phyloP scores from a whole-genome alignment of 352 stramenopile genomes.

The Phytopythium chamaehyphon region DNA sequence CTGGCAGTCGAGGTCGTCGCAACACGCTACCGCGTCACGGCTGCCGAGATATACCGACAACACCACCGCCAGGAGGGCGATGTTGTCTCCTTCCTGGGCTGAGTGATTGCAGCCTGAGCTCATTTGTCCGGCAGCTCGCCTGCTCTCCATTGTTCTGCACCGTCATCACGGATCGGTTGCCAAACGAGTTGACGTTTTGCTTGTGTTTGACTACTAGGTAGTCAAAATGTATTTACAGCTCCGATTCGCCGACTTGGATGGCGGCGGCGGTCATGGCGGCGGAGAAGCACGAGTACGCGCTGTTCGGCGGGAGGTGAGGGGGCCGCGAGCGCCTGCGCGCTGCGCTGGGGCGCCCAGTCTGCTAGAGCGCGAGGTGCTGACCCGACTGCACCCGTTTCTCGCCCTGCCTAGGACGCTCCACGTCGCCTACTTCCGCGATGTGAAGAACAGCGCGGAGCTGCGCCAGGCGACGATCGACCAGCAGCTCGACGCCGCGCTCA shows the following conservation, averaged over 20 bases:
- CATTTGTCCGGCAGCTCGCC: neutral
- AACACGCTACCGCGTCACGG: no score
- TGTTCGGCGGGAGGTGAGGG: constrained; percentile 57
- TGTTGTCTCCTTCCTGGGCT: no score
- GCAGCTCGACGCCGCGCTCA: constrained; percentile 63
- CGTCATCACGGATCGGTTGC: constrained; percentile 5
- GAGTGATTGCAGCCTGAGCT: no score
- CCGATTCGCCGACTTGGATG: no score
- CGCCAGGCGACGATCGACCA: constrained; percentile 56
- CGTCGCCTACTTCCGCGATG: constrained; percentile 62
- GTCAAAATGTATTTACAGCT: neutral
- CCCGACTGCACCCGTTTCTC: neutral
- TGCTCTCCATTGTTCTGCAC: neutral
- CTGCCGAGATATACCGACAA: no score
- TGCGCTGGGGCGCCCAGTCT: no score
- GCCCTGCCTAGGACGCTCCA: constrained; percentile 49
- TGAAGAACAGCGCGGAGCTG: constrained; percentile 62
- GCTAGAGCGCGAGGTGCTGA: neutral
- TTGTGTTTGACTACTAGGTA: constrained; percentile 1
- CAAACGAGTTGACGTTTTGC: neutral
- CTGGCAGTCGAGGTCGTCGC: no score
- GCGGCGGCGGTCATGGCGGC: constrained; percentile 24
- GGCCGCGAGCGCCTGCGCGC: neutral
- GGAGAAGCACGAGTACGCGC: constrained; percentile 58
- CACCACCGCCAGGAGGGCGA: no score